These are phyloP conservation scores for Aspergillus baeticus DNA, from an alignment of 495 filamentous ascomycete genomes.

Conservation along the genomic window DNA sequence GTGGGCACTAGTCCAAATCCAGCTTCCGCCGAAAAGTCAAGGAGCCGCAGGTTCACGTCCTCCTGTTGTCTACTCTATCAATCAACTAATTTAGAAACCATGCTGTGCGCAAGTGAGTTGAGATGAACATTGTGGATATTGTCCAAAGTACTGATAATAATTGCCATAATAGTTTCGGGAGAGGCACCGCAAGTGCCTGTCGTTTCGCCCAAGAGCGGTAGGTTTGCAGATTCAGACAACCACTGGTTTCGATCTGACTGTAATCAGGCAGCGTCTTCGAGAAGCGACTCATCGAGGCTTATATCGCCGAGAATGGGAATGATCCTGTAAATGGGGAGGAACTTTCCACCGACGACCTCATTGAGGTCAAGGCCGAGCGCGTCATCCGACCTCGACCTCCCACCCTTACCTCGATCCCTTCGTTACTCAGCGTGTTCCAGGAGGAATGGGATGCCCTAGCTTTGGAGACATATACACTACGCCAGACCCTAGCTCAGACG, in stretches of 20 bases:
- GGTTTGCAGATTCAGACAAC: slow-evolving; percentile 27
- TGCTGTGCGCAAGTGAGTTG: slow-evolving; percentile 76
- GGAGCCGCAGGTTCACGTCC: slow-evolving; percentile 37
- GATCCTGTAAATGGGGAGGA: slow-evolving; percentile 92
- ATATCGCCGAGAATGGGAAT: slow-evolving; percentile 90
- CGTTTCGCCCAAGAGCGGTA: slow-evolving; percentile 90
- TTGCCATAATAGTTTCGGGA: slow-evolving; percentile 77
- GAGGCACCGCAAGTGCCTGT: slow-evolving; percentile 95
- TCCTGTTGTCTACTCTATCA: slow-evolving; percentile 28
- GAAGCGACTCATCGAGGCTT: slow-evolving; percentile 90
- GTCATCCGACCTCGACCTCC: slow-evolving; percentile 86
- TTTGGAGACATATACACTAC: slow-evolving; percentile 83
- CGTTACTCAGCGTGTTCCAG: slow-evolving; percentile 94
- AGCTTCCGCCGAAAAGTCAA: slow-evolving; percentile 43
- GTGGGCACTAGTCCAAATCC: slow-evolving; percentile 36
- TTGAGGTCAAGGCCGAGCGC: slow-evolving; percentile 79
- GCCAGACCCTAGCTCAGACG: slow-evolving; percentile 84
- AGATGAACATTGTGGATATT: not conserved
- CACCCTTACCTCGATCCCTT: slow-evolving; percentile 93
- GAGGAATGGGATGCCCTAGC: slow-evolving; percentile 97
- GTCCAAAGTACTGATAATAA: slow-evolving; percentile 22
- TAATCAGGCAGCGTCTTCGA: slow-evolving; percentile 80
- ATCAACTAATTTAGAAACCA: slow-evolving; percentile 32
- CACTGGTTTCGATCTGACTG: slow-evolving; percentile 29
- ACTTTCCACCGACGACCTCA: slow-evolving; percentile 78